Percentiles rank a stretch among this genome's conserved stretches.
These are phyloP conservation scores for Panus rudis DNA, from an alignment of 768 basidiomycete species.

Conservation along the genomic window DNA sequence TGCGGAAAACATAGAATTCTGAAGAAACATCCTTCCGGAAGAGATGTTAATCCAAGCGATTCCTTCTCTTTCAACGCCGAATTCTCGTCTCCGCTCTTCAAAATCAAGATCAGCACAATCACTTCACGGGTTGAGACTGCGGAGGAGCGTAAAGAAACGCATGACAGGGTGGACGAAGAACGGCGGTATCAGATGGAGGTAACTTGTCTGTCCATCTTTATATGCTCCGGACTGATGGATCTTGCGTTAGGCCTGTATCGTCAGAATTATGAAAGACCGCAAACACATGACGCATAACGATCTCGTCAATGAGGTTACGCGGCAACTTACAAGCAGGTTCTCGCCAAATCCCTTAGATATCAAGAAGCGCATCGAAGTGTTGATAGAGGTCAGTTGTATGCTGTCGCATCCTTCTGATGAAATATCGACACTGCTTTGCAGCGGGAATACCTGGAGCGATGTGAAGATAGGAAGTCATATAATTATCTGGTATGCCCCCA, in stretches of 20 bases:
- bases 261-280: slow-evolving; percentile 95
- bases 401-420: background rate
- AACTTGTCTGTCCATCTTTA: slow-evolving; percentile 16
- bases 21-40: slow-evolving; percentile 83
- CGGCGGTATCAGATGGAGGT: slow-evolving; percentile 87
- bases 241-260: slow-evolving; percentile 80
- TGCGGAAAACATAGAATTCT: slow-evolving; percentile 92
- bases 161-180: slow-evolving; percentile 87
- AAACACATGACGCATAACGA: slow-evolving; percentile 87
- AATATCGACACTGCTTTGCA: slow-evolving; percentile 23
- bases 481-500: slow-evolving; percentile 55
- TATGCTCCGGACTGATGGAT: slow-evolving; percentile 2
- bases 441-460: slow-evolving; percentile 93
- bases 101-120: slow-evolving; percentile 90
- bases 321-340: slow-evolving; percentile 80
- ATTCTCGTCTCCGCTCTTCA: slow-evolving; percentile 76
- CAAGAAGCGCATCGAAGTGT: slow-evolving; percentile 87
- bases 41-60: slow-evolving; percentile 72
- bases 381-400: slow-evolving; percentile 91
- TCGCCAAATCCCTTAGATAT: slow-evolving; percentile 78
- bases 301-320: slow-evolving; percentile 84
- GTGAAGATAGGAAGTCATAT: slow-evolving; percentile 83
- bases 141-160: slow-evolving; percentile 87
- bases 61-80: slow-evolving; percentile 83
- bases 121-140: slow-evolving; percentile 80